Base-by-base conservation (phyloP, 331 rosid genomes). In the Quercus tomentella region DNA sequence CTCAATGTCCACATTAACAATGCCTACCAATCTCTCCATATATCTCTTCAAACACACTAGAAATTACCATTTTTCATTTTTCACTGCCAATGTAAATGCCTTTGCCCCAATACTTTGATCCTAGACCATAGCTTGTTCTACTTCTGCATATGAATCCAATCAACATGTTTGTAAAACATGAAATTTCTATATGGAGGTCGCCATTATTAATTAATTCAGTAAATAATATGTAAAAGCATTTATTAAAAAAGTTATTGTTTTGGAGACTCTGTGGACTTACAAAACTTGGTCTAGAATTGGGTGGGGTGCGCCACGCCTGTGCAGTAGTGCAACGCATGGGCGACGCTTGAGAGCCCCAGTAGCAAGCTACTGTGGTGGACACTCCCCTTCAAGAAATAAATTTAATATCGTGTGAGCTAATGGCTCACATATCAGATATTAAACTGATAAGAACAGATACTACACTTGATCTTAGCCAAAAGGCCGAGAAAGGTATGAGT, bases 11-110 rank as follows among this genome's bases (percentile, higher is more conserved):
- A 88, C 93, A 77, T 92, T 30, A 30, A 30, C 33, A 4, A 90
- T 41, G 76, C 96, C 96, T 73, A 90, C 98, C 51, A 94, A 16
- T 58, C 98, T 90, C 79, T 78, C 96, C 87, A 92, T 49, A n/a
- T 84, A 85, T 73, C n/a, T 89, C 94, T 7, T 10, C 67, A 16
- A 94, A 90, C 6, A 80, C 83, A 14, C n/a, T 75, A 74, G 80
- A 79, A 14, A 70, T 76, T 30, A 57, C 87, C 77, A 82, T 33
- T 33, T 5, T 33, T 33, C 37, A 33, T 33, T 61, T 70, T 84
- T 90, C 85, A 92, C 90, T 26, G 74, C 92, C 69, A 11, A 8
- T 1, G 92, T 89, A 2, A 35, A 92, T 82, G 75, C 97, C 98
- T 83, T 84, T 83, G 3, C 93, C 94, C 97, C 94, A 90, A 14